Evolutionary conservation across 2,329 filamentous ascomycete species (phyloP).

Genomic region (Rugonectria rugulosa): DNA sequence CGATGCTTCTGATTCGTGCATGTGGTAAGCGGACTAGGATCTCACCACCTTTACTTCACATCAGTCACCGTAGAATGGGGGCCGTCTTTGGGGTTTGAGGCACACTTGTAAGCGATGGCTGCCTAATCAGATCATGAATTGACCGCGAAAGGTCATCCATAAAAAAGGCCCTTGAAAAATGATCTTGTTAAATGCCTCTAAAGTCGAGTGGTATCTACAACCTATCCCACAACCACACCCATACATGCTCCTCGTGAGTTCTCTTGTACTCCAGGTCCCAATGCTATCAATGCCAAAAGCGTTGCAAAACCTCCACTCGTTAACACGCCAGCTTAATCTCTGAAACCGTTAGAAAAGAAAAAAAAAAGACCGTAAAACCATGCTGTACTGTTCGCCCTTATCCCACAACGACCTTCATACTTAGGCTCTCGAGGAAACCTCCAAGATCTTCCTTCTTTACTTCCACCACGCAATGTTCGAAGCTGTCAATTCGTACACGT

Average conservation of each 20-base stretch:
- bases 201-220: constrained; percentile 16
- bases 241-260: constrained; percentile 23
- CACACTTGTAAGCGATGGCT: no score
- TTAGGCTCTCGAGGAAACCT: constrained; percentile 89
- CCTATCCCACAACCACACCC: constrained; percentile 1
- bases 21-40: no score
- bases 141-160: neutral
- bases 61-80: no score
- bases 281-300: neutral
- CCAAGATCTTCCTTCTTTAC: constrained; percentile 95
- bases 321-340: constrained; percentile 4
- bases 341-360: constrained; percentile 1
- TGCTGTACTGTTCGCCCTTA: constrained; percentile 39
- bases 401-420: constrained; percentile 85
- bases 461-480: constrained; percentile 96
- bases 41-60: constrained; percentile 7
- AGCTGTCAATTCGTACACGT: constrained; percentile 90
- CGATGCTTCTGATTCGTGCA: neutral
- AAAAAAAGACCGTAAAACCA: neutral
- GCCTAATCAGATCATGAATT: no score
- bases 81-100: no score
- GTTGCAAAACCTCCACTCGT: neutral
- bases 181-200: neutral
- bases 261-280: constrained; percentile 17
- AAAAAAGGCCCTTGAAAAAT: neutral